Evolutionary conservation across 352 stramenopile genomes (phyloP), one percentile per base, ranked within the genome.

Genomic region (Globisporangium barbulae): DNA sequence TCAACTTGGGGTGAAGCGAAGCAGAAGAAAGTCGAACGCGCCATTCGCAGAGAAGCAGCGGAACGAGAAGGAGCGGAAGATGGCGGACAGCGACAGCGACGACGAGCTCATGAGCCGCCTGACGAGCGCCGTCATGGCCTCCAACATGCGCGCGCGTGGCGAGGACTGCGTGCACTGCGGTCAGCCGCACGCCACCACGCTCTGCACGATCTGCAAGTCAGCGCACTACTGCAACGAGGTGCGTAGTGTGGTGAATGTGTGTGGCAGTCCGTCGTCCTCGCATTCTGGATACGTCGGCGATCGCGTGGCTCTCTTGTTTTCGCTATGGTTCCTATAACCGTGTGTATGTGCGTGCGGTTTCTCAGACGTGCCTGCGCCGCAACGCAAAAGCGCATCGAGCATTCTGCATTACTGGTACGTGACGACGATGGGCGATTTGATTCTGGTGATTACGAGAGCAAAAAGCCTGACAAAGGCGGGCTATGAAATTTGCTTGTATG

Each of bases 81-180:
- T 89, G 79, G 64, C 60, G 33, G 83, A 95, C 71, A 95, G 79
- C 73, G 84, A 95, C 77, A 95, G 86, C 78, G 86, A 93, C 61
- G 86, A 95, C 61, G 86, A 95, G 71, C 81, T 95, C 66, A 91
- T 95, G 84, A 88, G 61, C 59, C 74, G 78, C 30, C 78, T 93
- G 39, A 80, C 74, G 25, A 80, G 71, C 59, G 62, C 71, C 52
- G 65, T 71, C 39, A 78, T 84, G 37, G 63, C 58, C 71, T 64
- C 53, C 52, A 71, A 15, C 55, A 64, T 28, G 55, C 44, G 3
- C 67, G 70, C 53, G 54, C 75, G 17, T 31, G 52, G 52, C 19
- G 81, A 90, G 63, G 75, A 91, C 60, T 95, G 86, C 67, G 72
- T 74, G n/a, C 90, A 93, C 73, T 95, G 86, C 58, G 75, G 70